A percentile compares a stretch with the other conserved stretches of the same genome.
Evolutionary conservation across 2,329 filamentous ascomycete genomes (phyloP).

Genomic region (Penicillium sp.): DNA sequence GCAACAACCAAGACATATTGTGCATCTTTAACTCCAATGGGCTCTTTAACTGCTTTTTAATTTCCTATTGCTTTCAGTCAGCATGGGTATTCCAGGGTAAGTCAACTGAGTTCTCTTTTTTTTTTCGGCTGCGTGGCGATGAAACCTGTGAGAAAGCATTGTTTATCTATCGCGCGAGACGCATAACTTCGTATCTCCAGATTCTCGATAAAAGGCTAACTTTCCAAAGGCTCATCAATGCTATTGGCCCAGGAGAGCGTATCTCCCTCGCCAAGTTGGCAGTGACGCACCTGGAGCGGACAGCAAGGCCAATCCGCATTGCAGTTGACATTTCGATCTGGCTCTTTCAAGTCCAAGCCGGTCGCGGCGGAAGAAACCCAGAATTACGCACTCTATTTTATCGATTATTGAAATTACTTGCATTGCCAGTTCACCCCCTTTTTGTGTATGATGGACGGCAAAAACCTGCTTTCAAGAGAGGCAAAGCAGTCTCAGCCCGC

Average conservation of each 20-base stretch:
- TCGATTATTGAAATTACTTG: conserved; percentile 67
- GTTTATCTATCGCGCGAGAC: neutral
- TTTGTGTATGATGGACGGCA: conserved; percentile 86
- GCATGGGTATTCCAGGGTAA: conserved; percentile 42
- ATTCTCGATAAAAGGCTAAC: neutral
- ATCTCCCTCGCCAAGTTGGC: conserved; percentile 76
- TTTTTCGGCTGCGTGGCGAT: neutral
- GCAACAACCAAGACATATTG: neutral
- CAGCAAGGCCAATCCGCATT: conserved; percentile 65
- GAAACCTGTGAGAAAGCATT: no score
- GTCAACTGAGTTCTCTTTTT: conserved; percentile 19
- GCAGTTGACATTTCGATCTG: conserved; percentile 95
- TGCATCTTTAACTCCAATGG: conserved; percentile 10
- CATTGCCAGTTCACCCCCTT: conserved; percentile 70
- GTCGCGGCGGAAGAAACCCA: conserved; percentile 77
- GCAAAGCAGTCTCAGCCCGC: conserved; percentile 52
- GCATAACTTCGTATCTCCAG: neutral
- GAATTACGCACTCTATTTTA: conserved; percentile 89
- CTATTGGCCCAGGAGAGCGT: conserved; percentile 72
- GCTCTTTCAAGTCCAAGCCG: conserved; percentile 87
- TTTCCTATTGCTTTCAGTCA: neutral
- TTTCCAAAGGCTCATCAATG: conserved; percentile 66
- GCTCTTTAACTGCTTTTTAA: neutral
- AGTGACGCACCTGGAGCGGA: conserved; percentile 62
- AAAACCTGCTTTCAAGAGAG: conserved; percentile 79